These are phyloP conservation scores for Lactarius sanguifluus DNA, from an alignment of 768 basidiomycete species.

Conservation along the genomic window DNA sequence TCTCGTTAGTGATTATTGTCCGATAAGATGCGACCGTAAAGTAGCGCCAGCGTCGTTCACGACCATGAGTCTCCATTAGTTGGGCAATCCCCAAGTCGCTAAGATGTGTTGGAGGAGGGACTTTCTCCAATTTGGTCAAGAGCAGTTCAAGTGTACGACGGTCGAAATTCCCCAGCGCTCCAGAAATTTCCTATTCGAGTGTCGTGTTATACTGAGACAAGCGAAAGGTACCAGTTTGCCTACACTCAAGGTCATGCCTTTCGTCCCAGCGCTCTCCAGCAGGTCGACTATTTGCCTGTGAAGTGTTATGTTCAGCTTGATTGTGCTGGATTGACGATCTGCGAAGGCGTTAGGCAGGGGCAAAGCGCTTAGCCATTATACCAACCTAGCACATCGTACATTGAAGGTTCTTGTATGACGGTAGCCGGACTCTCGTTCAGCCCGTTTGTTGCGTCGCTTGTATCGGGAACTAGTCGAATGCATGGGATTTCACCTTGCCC, in stretches of 20 bases:
- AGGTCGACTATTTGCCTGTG: constrained; percentile 80
- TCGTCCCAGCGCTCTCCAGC: constrained; percentile 62
- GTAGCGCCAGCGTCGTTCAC: constrained; percentile 85
- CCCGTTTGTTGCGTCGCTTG: constrained; percentile 33
- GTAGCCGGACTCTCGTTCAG: constrained; percentile 24
- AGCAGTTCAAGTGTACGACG: constrained; percentile 82
- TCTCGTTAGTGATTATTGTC: constrained; percentile 60
- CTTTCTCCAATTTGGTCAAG: constrained; percentile 64
- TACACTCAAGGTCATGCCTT: constrained; percentile 74
- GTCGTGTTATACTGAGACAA: not conserved
- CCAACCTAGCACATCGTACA: constrained; percentile 37
- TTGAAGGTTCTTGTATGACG: constrained; percentile 1
- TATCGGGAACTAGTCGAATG: constrained; percentile 59
- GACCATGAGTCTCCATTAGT: constrained; percentile 77
- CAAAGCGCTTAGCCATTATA: constrained; percentile 11
- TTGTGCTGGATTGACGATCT: constrained; percentile 29
- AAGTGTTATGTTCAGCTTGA: constrained; percentile 64
- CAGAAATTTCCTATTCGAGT: constrained; percentile 56
- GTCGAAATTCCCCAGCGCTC: constrained; percentile 67
- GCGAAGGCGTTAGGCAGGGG: not conserved
- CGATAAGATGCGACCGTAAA: constrained; percentile 73
- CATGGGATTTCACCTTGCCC: constrained; percentile 54
- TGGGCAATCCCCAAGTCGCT: constrained; percentile 67
- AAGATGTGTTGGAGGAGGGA: constrained; percentile 66
- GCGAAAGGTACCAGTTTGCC: constrained; percentile 22